Conservation (phyloP, 2,329 filamentous ascomycete genomes). For the Curvularia spicifera region DNA sequence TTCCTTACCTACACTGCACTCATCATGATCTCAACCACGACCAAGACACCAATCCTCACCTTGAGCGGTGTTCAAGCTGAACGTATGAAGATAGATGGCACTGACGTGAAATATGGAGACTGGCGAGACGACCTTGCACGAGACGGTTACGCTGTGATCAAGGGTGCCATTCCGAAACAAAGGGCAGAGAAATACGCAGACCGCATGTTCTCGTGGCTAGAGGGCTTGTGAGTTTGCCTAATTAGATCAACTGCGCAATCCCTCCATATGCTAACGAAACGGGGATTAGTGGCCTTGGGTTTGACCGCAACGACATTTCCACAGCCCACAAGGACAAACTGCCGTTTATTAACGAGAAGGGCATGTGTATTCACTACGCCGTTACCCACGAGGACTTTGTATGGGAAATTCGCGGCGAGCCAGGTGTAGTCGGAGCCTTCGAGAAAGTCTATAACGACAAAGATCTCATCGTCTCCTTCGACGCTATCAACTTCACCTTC, state of each 20-base stretch:
- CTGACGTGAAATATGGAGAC: constrained; percentile 36
- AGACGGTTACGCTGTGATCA: constrained; percentile 50
- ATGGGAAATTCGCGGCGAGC: constrained; percentile 51
- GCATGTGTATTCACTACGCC: constrained; percentile 40
- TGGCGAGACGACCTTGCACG: constrained; percentile 42
- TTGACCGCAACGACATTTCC: constrained; percentile 29
- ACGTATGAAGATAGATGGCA: constrained; percentile 26
- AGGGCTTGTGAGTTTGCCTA: constrained; percentile 38
- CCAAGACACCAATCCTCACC: constrained; percentile 18
- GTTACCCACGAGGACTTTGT: constrained; percentile 52
- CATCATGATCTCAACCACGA: constrained; percentile 23
- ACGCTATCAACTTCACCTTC: constrained; percentile 48
- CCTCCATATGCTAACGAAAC: neutral
- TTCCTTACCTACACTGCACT: neutral
- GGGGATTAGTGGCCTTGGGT: constrained; percentile 25
- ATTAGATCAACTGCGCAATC: neutral
- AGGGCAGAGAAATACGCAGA: constrained; percentile 48
- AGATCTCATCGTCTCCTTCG: constrained; percentile 50
- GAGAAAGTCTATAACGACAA: constrained; percentile 45
- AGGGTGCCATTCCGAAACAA: constrained; percentile 54
- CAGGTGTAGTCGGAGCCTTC: constrained; percentile 41
- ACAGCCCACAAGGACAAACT: constrained; percentile 31
- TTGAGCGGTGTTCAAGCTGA: constrained; percentile 15
- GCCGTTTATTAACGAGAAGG: constrained; percentile 29
- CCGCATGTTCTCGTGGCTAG: constrained; percentile 37